Percentiles rank a stretch among this genome's conserved stretches.
Conservation (phyloP, 176 grass and related monocot species). For the Oryza rufipogon region DNA sequence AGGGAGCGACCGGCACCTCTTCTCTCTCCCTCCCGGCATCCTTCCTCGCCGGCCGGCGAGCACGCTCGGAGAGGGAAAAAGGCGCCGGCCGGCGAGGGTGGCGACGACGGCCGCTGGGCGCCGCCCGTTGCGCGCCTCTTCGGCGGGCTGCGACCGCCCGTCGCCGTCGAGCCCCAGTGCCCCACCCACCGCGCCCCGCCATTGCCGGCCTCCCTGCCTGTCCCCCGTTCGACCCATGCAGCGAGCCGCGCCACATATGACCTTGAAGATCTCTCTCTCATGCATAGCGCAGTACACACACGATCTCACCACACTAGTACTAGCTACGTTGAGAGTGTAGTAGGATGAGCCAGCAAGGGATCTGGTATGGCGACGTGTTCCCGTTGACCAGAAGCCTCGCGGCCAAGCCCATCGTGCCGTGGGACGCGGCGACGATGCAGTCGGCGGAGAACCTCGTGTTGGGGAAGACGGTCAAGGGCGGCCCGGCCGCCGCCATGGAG, state of each 20-base stretch:
- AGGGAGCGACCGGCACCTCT: no score
- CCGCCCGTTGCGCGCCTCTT: no score
- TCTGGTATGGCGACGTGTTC: constrained; percentile 72
- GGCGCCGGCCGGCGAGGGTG: no score
- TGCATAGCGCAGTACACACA: neutral
- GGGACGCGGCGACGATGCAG: constrained; percentile 77
- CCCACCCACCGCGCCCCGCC: no score
- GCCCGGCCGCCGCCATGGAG: constrained; percentile 65
- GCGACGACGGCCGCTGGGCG: no score
- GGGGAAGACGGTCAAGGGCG: constrained; percentile 53
- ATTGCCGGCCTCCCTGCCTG: neutral
- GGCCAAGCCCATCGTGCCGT: constrained; percentile 49
- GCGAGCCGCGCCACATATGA: neutral
- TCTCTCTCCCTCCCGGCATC: no score
- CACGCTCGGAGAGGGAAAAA: no score
- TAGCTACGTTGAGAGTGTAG: no score
- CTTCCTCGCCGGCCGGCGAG: no score
- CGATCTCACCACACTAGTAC: no score
- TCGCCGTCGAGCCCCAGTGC: no score
- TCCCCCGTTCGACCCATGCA: neutral
- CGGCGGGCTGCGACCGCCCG: no score
- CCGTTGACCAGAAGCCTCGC: constrained; percentile 53
- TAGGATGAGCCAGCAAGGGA: constrained; percentile 58
- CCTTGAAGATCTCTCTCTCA: neutral
- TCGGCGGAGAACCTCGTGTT: constrained; percentile 50